phyloP scores from a whole-genome alignment of 2,329 filamentous ascomycete species.

The Ceratocystiopsis sp. region DNA sequence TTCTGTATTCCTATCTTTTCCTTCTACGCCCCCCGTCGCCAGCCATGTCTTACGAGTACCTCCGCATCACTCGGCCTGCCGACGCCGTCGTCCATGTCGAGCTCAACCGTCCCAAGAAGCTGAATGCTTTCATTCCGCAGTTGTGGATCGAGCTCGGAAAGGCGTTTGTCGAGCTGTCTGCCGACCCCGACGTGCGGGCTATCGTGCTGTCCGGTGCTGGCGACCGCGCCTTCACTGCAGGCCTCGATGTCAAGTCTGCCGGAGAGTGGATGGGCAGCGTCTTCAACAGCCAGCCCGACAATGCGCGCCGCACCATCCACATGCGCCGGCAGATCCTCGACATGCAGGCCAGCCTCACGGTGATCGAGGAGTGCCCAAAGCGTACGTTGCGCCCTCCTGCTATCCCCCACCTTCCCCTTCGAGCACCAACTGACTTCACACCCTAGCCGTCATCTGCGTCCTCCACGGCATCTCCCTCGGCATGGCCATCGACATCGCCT shows the following conservation, averaged over 20 bases:
- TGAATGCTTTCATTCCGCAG: slow-evolving; percentile 71
- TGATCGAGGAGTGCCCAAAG: slow-evolving; percentile 78
- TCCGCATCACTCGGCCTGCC: slow-evolving; percentile 36
- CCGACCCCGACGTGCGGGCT: slow-evolving; percentile 54
- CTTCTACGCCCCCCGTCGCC: background rate
- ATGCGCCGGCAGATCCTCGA: slow-evolving; percentile 54
- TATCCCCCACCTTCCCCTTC: background rate
- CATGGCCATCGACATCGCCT: slow-evolving; percentile 57
- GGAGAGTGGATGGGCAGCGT: slow-evolving; percentile 32
- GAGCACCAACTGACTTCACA: too few species aligned
- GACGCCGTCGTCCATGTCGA: slow-evolving; percentile 76
- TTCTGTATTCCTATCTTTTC: too few species aligned
- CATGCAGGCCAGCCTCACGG: slow-evolving; percentile 64
- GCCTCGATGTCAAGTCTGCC: slow-evolving; percentile 66
- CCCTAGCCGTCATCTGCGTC: slow-evolving; percentile 58
- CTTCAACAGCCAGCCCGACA: slow-evolving; percentile 32
- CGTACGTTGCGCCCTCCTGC: slow-evolving; percentile 29
- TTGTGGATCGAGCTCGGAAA: slow-evolving; percentile 73
- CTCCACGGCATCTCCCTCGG: slow-evolving; percentile 67
- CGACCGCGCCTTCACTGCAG: slow-evolving; percentile 68
- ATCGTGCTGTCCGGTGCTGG: slow-evolving; percentile 71
- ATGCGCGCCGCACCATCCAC: slow-evolving; percentile 43
- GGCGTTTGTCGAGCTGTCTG: slow-evolving; percentile 57
- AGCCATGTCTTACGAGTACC: slow-evolving; percentile 21
- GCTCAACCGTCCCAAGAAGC: slow-evolving; percentile 71